These are phyloP conservation scores for Helotiales sp. DNA, from an alignment of 2,329 filamentous ascomycete genomes.

Conservation along the genomic window DNA sequence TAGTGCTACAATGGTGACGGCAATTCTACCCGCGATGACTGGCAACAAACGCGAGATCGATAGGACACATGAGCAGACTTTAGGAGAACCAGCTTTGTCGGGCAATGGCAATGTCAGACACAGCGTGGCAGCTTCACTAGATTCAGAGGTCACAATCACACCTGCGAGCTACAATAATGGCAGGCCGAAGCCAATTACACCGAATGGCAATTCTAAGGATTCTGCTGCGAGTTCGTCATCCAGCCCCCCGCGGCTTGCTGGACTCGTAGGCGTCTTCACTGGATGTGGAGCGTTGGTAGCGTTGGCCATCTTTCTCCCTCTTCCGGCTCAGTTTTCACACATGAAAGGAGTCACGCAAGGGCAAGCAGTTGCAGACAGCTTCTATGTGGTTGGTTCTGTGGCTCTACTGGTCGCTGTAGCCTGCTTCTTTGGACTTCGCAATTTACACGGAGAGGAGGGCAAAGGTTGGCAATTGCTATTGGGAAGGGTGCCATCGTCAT, in stretches of 20 bases:
- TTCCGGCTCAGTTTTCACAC: constrained; percentile 77
- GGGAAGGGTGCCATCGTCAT: constrained; percentile 31
- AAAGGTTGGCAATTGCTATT: constrained; percentile 69
- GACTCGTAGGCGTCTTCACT: constrained; percentile 88
- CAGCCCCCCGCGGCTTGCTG: constrained; percentile 67
- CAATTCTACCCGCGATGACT: constrained; percentile 76
- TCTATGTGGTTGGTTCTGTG: constrained; percentile 79
- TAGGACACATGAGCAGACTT: constrained; percentile 23
- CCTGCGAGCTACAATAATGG: constrained; percentile 51
- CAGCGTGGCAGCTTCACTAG: constrained; percentile 66
- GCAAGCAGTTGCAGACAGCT: constrained; percentile 77
- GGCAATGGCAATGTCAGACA: constrained; percentile 46
- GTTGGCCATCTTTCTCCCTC: constrained; percentile 76
- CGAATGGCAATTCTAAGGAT: constrained; percentile 13
- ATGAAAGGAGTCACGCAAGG: constrained; percentile 70
- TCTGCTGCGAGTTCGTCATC: constrained; percentile 35
- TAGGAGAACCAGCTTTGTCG: constrained; percentile 19
- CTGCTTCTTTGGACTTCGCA: constrained; percentile 76
- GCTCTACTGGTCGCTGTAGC: constrained; percentile 71
- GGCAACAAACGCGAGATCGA: constrained; percentile 39
- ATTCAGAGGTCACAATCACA: constrained; percentile 75
- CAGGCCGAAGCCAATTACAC: constrained; percentile 4
- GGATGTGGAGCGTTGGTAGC: constrained; percentile 89
- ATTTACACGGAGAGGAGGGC: constrained; percentile 69
- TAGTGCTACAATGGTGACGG: constrained; percentile 94